A percentile compares a stretch with the other conserved stretches of the same genome.
Conservation (phyloP, 208 protist species). For the Acanthamoeba lenticulata region DNA sequence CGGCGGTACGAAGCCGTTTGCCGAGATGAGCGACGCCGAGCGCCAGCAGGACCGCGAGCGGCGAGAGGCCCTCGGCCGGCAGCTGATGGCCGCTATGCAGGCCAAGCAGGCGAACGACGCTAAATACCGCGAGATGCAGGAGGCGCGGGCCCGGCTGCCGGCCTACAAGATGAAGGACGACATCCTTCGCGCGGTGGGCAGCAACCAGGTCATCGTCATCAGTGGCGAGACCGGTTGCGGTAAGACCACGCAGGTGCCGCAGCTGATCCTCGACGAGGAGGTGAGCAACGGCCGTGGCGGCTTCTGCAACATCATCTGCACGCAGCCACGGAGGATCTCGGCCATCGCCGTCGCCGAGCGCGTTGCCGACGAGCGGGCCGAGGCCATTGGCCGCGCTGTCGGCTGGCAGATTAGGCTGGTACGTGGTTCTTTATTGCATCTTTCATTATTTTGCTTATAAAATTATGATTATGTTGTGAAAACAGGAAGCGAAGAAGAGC, state of each 20-base stretch:
- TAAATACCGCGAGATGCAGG: conserved; percentile 30
- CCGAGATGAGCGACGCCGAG: background rate
- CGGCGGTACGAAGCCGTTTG: background rate
- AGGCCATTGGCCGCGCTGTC: background rate
- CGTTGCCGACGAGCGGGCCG: conserved; percentile 77
- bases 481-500: conserved; percentile 55
- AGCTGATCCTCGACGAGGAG: conserved; percentile 93
- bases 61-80: background rate
- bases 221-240: conserved; percentile 96
- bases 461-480: background rate
- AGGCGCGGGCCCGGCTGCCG: background rate
- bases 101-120: background rate
- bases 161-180: conserved; percentile 37
- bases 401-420: conserved; percentile 44
- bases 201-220: conserved; percentile 90
- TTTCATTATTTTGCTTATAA: background rate
- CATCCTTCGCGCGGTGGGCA: background rate
- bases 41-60: background rate
- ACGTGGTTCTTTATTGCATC: background rate
- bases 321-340: conserved; percentile 73
- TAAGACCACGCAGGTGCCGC: conserved; percentile 96
- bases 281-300: conserved; percentile 21
- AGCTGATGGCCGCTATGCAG: background rate
- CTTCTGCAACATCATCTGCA: conserved; percentile 73
- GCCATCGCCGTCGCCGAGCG: conserved; percentile 81